Base-by-base conservation (phyloP, 2,329 filamentous ascomycete species). In the Phialophora macrospora region DNA sequence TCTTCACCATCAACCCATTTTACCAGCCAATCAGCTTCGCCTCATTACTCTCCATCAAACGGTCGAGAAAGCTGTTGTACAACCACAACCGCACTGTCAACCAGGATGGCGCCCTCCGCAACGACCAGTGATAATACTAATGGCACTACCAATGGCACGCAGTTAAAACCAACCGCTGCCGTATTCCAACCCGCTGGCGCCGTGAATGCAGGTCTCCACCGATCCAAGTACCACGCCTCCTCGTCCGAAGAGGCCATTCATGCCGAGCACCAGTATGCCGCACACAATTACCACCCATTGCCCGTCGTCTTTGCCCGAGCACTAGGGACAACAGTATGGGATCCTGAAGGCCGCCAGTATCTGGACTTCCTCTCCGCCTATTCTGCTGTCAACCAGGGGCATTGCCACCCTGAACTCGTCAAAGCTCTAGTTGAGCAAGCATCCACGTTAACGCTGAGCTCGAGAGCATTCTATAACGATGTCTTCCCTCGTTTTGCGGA, bases 341-440 rank as follows among this genome's bases (percentile, higher is more conserved):
- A 99, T 76, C 95, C 95, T 20, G 95, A 99, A 82, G 93, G 91
- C 75, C 91, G 89, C 73, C 89, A 97, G 78, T 98, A 99, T 80
- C 88, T 98, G 74, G 95, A 99, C 82, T 99, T 97, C 81, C 88
- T 99, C 71, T 98, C 94, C 55, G 95, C 95, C 71, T 99, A 99
- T 85, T 96, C 91, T 73, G 95, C 95, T 68, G 93, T 98, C 77
- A 98, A 98, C 83, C 94, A 98, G 80, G 94, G 94, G 69, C 94
- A 99, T 80, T 98, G 94, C 81, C 94, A 99, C 81, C 95, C 95
- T 4, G 93, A 96, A 81, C 88, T 98, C 64, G 88, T 99, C 77
- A 93, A 94, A 79, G 91, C 93, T 14, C 83, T 99, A 67, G 88
- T 88, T 44, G 92, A 97, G 71, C 95, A 99, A 82, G 95, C 95